These are phyloP conservation scores for Trichoderma parareesei DNA, from an alignment of 495 filamentous ascomycete genomes.

Conservation along the genomic window DNA sequence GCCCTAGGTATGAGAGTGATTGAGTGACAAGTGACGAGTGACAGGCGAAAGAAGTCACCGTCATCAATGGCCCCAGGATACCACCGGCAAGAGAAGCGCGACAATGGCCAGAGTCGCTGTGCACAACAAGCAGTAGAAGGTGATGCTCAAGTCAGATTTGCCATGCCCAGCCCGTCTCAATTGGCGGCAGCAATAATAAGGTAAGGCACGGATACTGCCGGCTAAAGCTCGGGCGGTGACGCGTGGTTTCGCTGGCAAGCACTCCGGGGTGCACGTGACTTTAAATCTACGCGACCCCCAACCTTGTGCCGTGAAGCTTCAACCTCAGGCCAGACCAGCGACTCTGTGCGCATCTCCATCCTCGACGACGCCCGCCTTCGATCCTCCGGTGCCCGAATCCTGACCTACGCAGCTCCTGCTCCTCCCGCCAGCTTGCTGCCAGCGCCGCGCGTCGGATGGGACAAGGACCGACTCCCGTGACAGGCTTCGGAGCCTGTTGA, in stretches of 20 bases:
- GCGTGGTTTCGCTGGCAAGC: not conserved
- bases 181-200: not conserved
- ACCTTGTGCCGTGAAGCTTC: slow-evolving; percentile 1
- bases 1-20: not conserved
- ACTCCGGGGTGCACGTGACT: slow-evolving; percentile 11
- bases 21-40: not conserved
- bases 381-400: not conserved
- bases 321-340: not conserved
- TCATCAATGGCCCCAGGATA: not conserved
- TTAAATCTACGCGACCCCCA: slow-evolving; percentile 14
- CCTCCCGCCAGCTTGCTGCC: not conserved
- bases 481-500: slow-evolving; percentile 14
- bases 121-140: not conserved
- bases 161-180: not conserved
- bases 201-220: not conserved
- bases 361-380: not conserved
- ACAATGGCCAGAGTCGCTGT: not conserved
- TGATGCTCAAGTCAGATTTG: not conserved
- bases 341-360: slow-evolving; percentile 7
- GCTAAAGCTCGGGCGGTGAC: slow-evolving; percentile 5
- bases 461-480: not conserved
- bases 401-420: not conserved
- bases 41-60: not conserved
- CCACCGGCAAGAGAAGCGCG: not conserved
- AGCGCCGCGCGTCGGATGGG: slow-evolving; percentile 23